Evolutionary conservation across 768 basidiomycete genomes (phyloP).

Genomic region (Lactifluus rugatus): DNA sequence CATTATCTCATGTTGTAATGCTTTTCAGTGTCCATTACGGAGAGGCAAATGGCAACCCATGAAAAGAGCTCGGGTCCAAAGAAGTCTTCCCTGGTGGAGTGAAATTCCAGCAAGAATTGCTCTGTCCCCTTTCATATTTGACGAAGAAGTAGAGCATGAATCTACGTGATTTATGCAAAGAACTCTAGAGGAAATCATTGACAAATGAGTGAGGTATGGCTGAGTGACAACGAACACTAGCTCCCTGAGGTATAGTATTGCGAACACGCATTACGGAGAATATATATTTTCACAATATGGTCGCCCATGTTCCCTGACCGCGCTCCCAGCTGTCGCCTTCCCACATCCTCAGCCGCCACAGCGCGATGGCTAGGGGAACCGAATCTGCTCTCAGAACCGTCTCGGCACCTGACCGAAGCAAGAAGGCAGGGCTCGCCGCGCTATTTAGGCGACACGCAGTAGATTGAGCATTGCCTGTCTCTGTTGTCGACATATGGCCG

Average conservation of each 20-base stretch:
- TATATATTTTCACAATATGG: not conserved
- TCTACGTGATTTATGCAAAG: too few relatives aligned
- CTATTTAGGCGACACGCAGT: constrained; percentile 24
- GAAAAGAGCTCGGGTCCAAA: too few relatives aligned
- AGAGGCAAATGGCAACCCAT: too few relatives aligned
- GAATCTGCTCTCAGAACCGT: constrained; percentile 48
- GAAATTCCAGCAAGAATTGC: too few relatives aligned
- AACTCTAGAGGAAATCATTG: too few relatives aligned
- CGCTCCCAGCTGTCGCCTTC: constrained; percentile 33
- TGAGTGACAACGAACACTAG: too few relatives aligned
- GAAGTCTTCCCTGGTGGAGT: too few relatives aligned
- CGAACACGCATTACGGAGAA: not conserved
- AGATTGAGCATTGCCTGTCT: not conserved
- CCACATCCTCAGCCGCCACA: constrained; percentile 78
- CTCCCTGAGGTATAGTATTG: not conserved
- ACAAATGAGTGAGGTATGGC: too few relatives aligned
- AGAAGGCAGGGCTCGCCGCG: constrained; percentile 60
- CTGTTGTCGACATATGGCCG: not conserved
- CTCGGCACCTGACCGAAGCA: constrained; percentile 44
- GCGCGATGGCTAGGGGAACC: constrained; percentile 54
- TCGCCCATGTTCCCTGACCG: constrained; percentile 16
- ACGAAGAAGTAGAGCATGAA: too few relatives aligned
- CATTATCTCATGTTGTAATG: too few relatives aligned
- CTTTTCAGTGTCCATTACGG: too few relatives aligned
- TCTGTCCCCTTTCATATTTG: too few relatives aligned